Base-by-base conservation (phyloP, 345 rosid species). In the Odontarrhena argentea region DNA sequence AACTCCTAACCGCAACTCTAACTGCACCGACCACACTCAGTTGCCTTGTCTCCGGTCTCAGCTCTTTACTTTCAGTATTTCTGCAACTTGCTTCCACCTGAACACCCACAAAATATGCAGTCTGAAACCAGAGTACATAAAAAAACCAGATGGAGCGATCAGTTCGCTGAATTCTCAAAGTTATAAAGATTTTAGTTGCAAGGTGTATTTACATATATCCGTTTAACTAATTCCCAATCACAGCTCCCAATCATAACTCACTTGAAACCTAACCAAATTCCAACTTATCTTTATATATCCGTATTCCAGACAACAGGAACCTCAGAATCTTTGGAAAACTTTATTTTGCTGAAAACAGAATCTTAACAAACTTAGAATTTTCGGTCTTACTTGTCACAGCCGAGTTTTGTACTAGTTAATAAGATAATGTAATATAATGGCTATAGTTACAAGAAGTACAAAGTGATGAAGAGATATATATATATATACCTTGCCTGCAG, bases 401-500 rank as follows among this genome's bases (percentile, higher is more conserved):
- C 32, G 32, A 2, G 32, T 28, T 3, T 28, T 28, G 22, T 18
- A 18, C 5, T 3, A 3, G 32, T 28, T 4, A 28, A 28, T 28
- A 28, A 0, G 32, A 28, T 28, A 28, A 18, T 11, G 34, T 0
- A 61, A 9, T 22, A 34, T 18, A 47, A 35, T 3, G 26, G 9
- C 22, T 4, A 7, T 15, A 32, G 6, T 15, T 26, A 46, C 13
- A 32, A 18, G 10, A 38, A 28, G 32, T 28, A 28, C 5, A 4
- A 28, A 28, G 32, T 28, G 32, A 28, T 28, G 32, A 58, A 10
- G 1, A 5, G 41, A 60, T 34, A 28, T 37, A 30, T 8, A 28
- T 37, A 30, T 8, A 11, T 18, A 46, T 87, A 93, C 97, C 99
- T 94, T 94, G 71, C 99, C 99, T 46, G 88, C 82, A 65, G 99